Evolutionary conservation across 2,329 filamentous ascomycete genomes (phyloP).

Genomic region (Colletotrichum eleusines): DNA sequence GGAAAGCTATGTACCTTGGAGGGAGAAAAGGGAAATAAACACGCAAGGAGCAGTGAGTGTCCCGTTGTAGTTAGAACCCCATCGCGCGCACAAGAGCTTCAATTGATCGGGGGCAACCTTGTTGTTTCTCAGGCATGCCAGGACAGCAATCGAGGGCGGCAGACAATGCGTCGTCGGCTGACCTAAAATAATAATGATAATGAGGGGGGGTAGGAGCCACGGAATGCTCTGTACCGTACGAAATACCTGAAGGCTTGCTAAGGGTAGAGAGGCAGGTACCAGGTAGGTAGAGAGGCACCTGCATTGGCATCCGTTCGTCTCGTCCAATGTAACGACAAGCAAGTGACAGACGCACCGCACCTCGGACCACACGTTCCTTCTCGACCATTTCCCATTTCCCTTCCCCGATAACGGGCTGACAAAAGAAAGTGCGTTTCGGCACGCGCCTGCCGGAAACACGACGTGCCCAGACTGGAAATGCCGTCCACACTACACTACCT

Average conservation of each 20-base stretch:
- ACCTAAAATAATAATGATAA: not conserved
- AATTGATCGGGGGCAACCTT: not conserved
- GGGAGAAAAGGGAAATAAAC: too few relatives aligned
- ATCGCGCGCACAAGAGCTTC: too few relatives aligned
- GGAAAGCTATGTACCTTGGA: conserved; percentile 2
- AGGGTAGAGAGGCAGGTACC: not conserved
- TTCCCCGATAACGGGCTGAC: conserved; percentile 8
- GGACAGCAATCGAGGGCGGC: not conserved
- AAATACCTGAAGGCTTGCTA: not conserved
- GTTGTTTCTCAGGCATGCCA: not conserved
- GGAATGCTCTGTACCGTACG: not conserved
- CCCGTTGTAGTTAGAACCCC: not conserved
- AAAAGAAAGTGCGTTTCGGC: conserved; percentile 3
- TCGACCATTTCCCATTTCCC: conserved; percentile 12
- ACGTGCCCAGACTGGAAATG: conserved; percentile 10
- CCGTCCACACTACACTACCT: not conserved
- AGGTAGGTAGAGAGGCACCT: conserved; percentile 25
- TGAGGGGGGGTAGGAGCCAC: too few relatives aligned
- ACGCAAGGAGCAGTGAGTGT: conserved; percentile 15
- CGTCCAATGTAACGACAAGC: conserved; percentile 26
- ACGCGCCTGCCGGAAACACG: conserved; percentile 13
- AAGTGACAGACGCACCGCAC: conserved; percentile 32
- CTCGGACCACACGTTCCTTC: conserved; percentile 18
- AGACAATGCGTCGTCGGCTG: conserved; percentile 5
- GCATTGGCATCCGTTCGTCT: conserved; percentile 33